Base-by-base conservation (phyloP, 768 basidiomycete genomes). In the Lentinula detonsa region DNA sequence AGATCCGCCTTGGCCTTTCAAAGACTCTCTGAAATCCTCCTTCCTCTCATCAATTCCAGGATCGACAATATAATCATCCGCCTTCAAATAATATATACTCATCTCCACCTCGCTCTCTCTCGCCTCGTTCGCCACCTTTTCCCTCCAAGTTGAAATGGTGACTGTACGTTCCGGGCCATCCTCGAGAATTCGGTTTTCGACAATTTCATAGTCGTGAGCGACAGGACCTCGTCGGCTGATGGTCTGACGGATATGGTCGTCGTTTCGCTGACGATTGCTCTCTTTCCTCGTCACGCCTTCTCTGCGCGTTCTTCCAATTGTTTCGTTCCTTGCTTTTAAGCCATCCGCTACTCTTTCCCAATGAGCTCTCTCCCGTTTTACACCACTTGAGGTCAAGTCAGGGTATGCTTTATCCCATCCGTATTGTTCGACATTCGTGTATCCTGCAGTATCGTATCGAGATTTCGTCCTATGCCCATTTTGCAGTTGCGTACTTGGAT, bases 61-160 rank as follows among this genome's bases (percentile, higher is more conserved):
- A 16, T 59, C 58, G 13, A 40, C 28, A 72, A 50, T 68, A 70
- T 51, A 67, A 65, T 55, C 68, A 68, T 67, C 37, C 39, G 60
- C 60, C 33, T 55, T 54, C 16, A 61, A n/a, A 46, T 55, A 61
- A 39, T 61, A 62, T 5, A 62, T 37, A 28, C 46, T 34, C 40
- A 56, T 52, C 37, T 48, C 53, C 4, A 39, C 37, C 28, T 56
- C 61, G 40, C 61, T 58, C 50, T 60, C 69, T 31, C 59, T 71
- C 28, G 50, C 35, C 49, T 65, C 66, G 60, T 59, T 63, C 15
- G 55, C 53, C 57, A 82, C 80, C 48, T 81, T 78, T 65, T 85
- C 81, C 37, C 83, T 72, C 85, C 85, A 87, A 8, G 76, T 76
- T 23, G 75, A 78, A 58, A 87, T 79, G 51, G 81, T 82, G 5